A percentile compares a stretch with the other conserved stretches of the same genome.
phyloP scores from a whole-genome alignment of 2,329 filamentous ascomycete species.

The Neonectria neomacrospora region DNA sequence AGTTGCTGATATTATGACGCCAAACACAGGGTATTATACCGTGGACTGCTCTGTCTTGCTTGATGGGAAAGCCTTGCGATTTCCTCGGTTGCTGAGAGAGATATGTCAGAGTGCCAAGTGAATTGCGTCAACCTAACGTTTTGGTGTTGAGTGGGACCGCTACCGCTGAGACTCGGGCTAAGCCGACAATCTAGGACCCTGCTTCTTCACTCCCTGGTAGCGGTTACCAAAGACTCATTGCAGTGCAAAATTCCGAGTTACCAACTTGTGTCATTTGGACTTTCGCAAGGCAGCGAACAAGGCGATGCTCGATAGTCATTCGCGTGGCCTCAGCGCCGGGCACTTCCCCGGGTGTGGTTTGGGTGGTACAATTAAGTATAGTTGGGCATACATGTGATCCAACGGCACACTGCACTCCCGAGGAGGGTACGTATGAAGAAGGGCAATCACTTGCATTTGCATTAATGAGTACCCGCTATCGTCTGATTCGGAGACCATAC shows the following conservation, averaged over 20 bases:
- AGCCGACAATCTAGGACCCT: neutral
- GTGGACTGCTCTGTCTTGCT: neutral
- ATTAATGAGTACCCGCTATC: neutral
- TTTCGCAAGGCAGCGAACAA: neutral
- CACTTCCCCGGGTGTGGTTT: neutral
- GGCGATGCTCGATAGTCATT: neutral
- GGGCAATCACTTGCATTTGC: neutral
- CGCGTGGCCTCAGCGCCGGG: neutral
- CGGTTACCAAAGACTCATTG: neutral
- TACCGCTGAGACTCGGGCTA: slow-evolving; percentile 8
- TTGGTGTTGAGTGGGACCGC: slow-evolving; percentile 11
- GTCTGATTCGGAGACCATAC: neutral
- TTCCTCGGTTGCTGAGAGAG: slow-evolving; percentile 8
- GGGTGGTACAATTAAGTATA: neutral
- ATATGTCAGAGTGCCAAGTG: slow-evolving; percentile 2
- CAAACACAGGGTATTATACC: neutral
- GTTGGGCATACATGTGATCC: neutral
- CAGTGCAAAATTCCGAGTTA: too few relatives aligned
- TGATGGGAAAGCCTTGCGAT: neutral
- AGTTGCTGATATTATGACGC: neutral
- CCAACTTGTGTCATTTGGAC: neutral
- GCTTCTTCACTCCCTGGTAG: neutral
- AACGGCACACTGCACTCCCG: neutral
- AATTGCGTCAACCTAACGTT: slow-evolving; percentile 9
- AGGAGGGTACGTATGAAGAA: neutral